Percentiles rank a stretch among this genome's conserved stretches.
These are phyloP conservation scores for Volutella citrinella DNA, from an alignment of 2,329 filamentous ascomycete genomes.

Conservation along the genomic window DNA sequence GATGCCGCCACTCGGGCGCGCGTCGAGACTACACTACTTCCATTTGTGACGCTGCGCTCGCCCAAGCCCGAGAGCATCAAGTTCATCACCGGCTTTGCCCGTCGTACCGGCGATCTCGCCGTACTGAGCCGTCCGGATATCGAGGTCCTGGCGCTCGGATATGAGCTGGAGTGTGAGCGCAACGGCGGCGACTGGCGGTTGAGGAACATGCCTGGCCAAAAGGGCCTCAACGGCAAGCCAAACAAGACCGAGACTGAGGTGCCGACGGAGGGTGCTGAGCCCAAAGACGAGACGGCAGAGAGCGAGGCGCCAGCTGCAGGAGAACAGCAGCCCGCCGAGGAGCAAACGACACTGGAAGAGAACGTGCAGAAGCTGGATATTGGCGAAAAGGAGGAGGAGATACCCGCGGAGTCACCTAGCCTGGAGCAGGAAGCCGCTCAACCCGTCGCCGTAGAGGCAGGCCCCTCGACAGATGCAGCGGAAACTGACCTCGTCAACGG, in stretches of 20 bases:
- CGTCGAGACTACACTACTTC: slow-evolving; percentile 79
- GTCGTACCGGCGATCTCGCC: slow-evolving; percentile 82
- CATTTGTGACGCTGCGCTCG: slow-evolving; percentile 75
- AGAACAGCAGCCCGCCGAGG: slow-evolving; percentile 8
- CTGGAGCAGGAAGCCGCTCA: slow-evolving; percentile 12
- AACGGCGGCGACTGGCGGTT: slow-evolving; percentile 89
- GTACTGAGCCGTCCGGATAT: slow-evolving; percentile 89
- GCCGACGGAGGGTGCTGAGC: slow-evolving; percentile 4
- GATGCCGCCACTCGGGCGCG: slow-evolving; percentile 77
- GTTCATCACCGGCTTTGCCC: slow-evolving; percentile 79
- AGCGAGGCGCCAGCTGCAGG: slow-evolving; percentile 1
- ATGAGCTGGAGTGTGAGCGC: slow-evolving; percentile 89
- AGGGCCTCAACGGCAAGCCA: slow-evolving; percentile 68
- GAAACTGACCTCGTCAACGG: slow-evolving; percentile 1
- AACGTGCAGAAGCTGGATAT: slow-evolving; percentile 23
- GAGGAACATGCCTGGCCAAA: slow-evolving; percentile 75
- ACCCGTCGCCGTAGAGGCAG: slow-evolving; percentile 5
- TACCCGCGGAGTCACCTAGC: slow-evolving; percentile 1
- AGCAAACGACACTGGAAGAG: slow-evolving; percentile 10
- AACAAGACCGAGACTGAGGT: slow-evolving; percentile 19
- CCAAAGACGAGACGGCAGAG: slow-evolving; percentile 3
- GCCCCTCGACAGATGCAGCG: slow-evolving; percentile 6
- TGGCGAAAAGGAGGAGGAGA: slow-evolving; percentile 5
- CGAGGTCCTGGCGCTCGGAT: slow-evolving; percentile 83
- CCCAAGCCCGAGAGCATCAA: slow-evolving; percentile 76